A percentile compares a stretch with the other conserved stretches of the same genome.
phyloP scores from a whole-genome alignment of 139 green algal genomes.

The Chlamydomonas sphaeroides region DNA sequence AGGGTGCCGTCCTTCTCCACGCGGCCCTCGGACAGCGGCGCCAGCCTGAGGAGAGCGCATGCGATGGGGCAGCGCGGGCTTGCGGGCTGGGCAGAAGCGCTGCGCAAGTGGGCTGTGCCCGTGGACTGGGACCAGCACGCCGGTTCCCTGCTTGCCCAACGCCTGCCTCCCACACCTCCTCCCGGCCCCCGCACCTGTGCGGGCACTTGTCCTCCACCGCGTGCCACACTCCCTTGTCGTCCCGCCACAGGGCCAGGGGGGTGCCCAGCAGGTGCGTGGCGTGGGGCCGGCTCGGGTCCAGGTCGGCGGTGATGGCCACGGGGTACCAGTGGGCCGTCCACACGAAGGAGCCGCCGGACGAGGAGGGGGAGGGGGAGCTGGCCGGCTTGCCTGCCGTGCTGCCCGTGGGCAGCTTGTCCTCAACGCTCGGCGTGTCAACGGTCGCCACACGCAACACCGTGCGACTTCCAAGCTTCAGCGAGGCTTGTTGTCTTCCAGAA shows the following conservation, averaged over 20 bases:
- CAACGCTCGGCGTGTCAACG: too few species aligned
- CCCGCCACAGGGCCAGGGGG: constrained; percentile 44
- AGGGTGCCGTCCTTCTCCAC: constrained; percentile 57
- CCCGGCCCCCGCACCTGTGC: constrained; percentile 31
- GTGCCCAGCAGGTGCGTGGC: constrained; percentile 49
- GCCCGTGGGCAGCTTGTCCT: too few species aligned
- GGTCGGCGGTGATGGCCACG: constrained; percentile 33
- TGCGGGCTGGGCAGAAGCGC: not conserved
- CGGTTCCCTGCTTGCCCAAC: not conserved
- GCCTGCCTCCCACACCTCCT: not conserved
- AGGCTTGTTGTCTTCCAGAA: too few species aligned
- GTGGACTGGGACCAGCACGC: not conserved
- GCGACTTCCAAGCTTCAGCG: too few species aligned
- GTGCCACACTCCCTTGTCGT: constrained; percentile 34
- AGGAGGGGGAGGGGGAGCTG: too few species aligned
- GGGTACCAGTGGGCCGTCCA: constrained; percentile 61
- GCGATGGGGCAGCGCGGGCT: too few species aligned
- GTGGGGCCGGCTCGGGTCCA: constrained; percentile 49
- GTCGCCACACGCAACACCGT: too few species aligned
- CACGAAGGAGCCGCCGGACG: not conserved
- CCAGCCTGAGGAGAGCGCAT: constrained; percentile 44
- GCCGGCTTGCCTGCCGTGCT: too few species aligned
- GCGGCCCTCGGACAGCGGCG: constrained; percentile 54
- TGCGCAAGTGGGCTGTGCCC: not conserved
- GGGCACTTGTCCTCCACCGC: constrained; percentile 55